Percentiles rank a stretch among this genome's conserved stretches.
phyloP scores from a whole-genome alignment of 2,329 filamentous ascomycete genomes.

The Colletotrichum kahawae region DNA sequence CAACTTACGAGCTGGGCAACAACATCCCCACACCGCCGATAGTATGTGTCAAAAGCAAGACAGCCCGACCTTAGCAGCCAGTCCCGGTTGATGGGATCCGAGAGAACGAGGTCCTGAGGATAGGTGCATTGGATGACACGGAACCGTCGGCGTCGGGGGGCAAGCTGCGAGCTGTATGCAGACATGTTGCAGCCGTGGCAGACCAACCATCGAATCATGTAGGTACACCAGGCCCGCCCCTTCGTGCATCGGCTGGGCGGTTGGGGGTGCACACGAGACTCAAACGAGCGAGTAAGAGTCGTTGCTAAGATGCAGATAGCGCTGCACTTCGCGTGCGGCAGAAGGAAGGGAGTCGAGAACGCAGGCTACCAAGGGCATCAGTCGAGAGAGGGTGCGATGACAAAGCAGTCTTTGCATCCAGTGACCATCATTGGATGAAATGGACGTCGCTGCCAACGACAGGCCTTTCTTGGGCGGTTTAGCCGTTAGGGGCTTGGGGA shows the following conservation, averaged over 20 bases:
- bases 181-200: slow-evolving; percentile 12
- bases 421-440: background rate
- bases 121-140: background rate
- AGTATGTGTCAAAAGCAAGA: background rate
- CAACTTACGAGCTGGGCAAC: background rate
- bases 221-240: background rate
- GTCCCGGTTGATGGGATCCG: background rate
- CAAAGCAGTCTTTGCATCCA: background rate
- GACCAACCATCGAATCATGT: slow-evolving; percentile 10
- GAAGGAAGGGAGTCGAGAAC: background rate
- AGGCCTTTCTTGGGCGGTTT: background rate
- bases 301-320: background rate
- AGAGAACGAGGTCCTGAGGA: background rate
- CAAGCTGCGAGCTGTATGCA: slow-evolving; percentile 7
- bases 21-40: background rate
- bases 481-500: background rate
- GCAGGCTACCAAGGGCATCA: background rate
- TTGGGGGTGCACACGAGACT: slow-evolving; percentile 1
- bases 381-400: background rate
- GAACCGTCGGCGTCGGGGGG: slow-evolving; percentile 5
- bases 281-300: background rate
- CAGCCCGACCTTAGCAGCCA: background rate
- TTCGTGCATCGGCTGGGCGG: slow-evolving; percentile 11
- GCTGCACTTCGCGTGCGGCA: background rate
- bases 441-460: background rate